Base-by-base conservation (phyloP, 2,329 filamentous ascomycete genomes). In the Apiospora marii region DNA sequence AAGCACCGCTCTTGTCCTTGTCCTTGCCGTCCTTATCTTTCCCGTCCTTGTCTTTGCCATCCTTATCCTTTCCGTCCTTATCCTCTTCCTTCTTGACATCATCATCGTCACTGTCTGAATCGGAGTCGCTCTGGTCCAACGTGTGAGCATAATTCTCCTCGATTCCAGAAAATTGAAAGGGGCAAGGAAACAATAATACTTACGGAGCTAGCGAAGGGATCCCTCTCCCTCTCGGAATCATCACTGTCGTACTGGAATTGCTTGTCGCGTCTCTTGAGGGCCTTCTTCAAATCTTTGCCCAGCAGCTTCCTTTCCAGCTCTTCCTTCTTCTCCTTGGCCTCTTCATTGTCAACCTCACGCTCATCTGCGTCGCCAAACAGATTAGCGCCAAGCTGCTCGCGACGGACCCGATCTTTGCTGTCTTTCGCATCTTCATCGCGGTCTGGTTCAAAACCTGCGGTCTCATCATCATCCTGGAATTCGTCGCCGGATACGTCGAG, bases 391-490 rank as follows among this genome's bases (percentile, higher is more conserved):
- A 97, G 87, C 81, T 97, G 95, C 78, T 95, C 93, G 72, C 92
- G 90, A 76, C 93, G 94, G 76, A 95, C 92, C 70, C 92, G 87
- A 19, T 92, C 91, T 74, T 92, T 91, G 0, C 92, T 87, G 24
- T 93, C 90, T 78, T 94, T 94, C 19, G 88, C 84, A 69, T 95
- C 93, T 76, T 98, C 95, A 73, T 97, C 94, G 69, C 95, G 91
- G 70, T 96, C 93, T 22, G 86, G 87, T 76, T 96, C 94, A 70
- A 94, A 89, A 58, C 92, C 89, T 2, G 91, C 88, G 30, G 93
- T 90, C 80, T 97, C 94, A 79, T 97, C 94, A 78, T 97, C 94
- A 78, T 97, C 94, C 76, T 95, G 94, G 79, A 98, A 98, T 77
- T 93, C 91, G 72, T 92, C 91, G 13, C 89, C 90, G 27, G 90